Conservation (phyloP, 352 stramenopile species). For the Phytophthora multivora region DNA sequence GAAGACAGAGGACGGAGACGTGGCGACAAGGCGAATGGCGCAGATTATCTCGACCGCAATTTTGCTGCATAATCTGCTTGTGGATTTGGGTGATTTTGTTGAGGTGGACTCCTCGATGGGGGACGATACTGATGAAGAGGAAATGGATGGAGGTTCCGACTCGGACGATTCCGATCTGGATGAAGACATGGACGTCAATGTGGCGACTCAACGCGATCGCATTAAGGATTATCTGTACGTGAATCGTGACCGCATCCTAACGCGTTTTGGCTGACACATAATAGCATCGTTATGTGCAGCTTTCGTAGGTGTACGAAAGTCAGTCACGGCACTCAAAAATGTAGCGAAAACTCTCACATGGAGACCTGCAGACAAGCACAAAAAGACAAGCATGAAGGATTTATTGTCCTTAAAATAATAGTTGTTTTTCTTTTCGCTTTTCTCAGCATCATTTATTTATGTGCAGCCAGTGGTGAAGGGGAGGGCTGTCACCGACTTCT, state of each 20-base stretch:
- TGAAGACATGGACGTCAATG: slow-evolving; percentile 17
- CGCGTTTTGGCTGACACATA: slow-evolving; percentile 16
- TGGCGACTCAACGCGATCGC: slow-evolving; percentile 7
- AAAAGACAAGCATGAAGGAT: too few species aligned
- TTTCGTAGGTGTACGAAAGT: background rate
- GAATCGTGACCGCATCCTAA: slow-evolving; percentile 11
- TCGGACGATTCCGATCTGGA: slow-evolving; percentile 24
- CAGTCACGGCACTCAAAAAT: background rate
- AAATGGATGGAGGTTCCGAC: slow-evolving; percentile 17
- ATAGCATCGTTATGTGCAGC: background rate
- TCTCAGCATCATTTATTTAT: background rate
- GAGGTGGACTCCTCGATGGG: slow-evolving; percentile 16
- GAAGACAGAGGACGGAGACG: slow-evolving; percentile 26
- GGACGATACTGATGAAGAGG: slow-evolving; percentile 31
- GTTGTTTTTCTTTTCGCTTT: too few species aligned
- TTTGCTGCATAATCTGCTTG: slow-evolving; percentile 23
- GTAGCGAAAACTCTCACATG: background rate
- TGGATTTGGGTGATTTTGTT: slow-evolving; percentile 23
- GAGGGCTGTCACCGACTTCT: too few species aligned
- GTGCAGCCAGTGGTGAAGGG: background rate
- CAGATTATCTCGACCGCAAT: slow-evolving; percentile 27
- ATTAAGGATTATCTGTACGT: slow-evolving; percentile 26
- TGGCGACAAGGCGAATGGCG: slow-evolving; percentile 26
- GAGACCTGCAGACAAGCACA: too few species aligned
- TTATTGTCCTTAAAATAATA: too few species aligned